Base-by-base conservation (phyloP, 495 filamentous ascomycete species). In the Lentithecium fluviatile region DNA sequence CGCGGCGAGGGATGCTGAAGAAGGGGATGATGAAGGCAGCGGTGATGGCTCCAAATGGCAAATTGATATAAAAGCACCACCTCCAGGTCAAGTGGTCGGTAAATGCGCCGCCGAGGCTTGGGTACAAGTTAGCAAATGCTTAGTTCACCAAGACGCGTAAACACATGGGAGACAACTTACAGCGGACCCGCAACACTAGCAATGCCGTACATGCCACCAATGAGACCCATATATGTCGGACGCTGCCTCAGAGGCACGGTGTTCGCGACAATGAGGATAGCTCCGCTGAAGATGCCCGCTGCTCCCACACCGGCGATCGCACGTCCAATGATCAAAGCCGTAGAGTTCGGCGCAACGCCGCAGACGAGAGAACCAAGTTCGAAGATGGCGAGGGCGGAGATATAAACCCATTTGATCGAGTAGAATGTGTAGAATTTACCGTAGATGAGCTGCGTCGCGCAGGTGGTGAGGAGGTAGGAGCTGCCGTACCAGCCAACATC, bases 401-500 rank as follows among this genome's bases (percentile, higher is more conserved):
- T 29, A 47, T 67, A 71, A 12, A 68, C 54, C 70, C 70, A 71
- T 64, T 92, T 76, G 47, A 73, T 66, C 1, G 69, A 69, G 57
- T 73, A 65, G 63, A 72, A 75, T 54, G 71, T 71, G 69, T 77
- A 77, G 37, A 77, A 63, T 60, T 75, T 74, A 59, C 75, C 75
- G 60, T 69, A 76, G 56, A 76, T 66, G 42, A 76, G 69, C 65
- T 77, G 75, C 43, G 72, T 72, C 17, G 71, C 66, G 62, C 71
- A 87, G 0, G 83, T 87, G 6, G 87, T 90, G 62, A 95, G 82
- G 34, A 96, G 80, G 70, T 85, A 90, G 36, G 85, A 79, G 65
- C 57, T 69, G 24, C 85, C 89, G 54, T 92, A 93, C 90, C 90
- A 93, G 47, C 88, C 89, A 0, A 95, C 86, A 67, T 93, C 89